Evolutionary conservation across 1,139 yeast genomes (phyloP).

Genomic region (Waltiozyma sp.): DNA sequence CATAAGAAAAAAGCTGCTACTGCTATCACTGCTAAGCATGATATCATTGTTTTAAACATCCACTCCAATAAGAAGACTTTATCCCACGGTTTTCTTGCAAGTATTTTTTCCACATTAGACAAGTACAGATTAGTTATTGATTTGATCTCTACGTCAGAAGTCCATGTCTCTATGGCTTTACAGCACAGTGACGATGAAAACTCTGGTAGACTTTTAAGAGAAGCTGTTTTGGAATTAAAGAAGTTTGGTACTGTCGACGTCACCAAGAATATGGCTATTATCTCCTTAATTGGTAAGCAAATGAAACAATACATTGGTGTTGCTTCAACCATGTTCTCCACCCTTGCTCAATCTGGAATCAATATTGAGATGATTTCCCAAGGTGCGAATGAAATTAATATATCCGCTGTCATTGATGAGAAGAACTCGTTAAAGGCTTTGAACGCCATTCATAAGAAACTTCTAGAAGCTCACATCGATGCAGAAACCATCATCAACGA

Average conservation of each 20-base stretch:
- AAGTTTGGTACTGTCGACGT: conserved; percentile 83
- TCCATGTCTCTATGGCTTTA: conserved; percentile 95
- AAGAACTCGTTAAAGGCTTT: conserved; percentile 77
- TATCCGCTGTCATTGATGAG: conserved; percentile 86
- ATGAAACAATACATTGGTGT: conserved; percentile 96
- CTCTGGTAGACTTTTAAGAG: conserved; percentile 38
- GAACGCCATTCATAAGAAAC: conserved; percentile 69
- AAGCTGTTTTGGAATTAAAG: conserved; percentile 67
- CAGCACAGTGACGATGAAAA: conserved; percentile 63
- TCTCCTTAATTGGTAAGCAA: conserved; percentile 90
- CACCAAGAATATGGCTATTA: conserved; percentile 78
- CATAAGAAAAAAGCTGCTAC: conserved; percentile 71
- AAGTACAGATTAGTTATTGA: conserved; percentile 82
- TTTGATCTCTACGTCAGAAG: conserved; percentile 92
- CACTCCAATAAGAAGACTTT: conserved; percentile 90
- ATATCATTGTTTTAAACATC: conserved; percentile 82
- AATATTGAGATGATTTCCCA: conserved; percentile 97
- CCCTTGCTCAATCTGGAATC: conserved; percentile 82
- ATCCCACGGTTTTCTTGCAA: conserved; percentile 91
- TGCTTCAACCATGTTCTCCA: conserved; percentile 95
- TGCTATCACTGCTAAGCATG: conserved; percentile 91
- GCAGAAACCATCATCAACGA: conserved; percentile 18
- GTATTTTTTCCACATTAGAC: conserved; percentile 79
- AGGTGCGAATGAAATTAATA: conserved; percentile 96
- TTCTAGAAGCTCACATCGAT: conserved; percentile 34